phyloP scores from a whole-genome alignment of 441 rosid species.

The Kokia cookei region DNA sequence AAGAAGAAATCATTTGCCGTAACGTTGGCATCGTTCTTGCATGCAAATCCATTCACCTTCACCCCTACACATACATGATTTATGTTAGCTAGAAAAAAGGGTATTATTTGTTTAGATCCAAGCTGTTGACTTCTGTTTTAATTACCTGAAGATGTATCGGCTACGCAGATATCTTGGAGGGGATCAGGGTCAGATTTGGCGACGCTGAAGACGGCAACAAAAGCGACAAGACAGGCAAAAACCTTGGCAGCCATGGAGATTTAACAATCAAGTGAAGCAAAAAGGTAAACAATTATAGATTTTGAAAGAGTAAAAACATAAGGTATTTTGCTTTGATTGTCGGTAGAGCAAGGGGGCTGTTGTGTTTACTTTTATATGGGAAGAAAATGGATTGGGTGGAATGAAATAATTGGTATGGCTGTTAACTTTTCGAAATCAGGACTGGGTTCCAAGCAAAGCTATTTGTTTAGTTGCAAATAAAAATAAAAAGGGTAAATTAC shows the following conservation, averaged over 20 bases:
- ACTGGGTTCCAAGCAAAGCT: conserved; percentile 30
- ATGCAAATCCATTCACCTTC: conserved; percentile 69
- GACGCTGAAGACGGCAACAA: conserved; percentile 19
- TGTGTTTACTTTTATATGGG: background rate
- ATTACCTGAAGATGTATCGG: conserved; percentile 51
- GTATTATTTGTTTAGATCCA: background rate
- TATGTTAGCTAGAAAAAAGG: background rate
- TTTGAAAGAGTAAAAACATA: background rate
- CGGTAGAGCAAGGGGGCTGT: background rate
- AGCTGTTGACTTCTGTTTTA: background rate
- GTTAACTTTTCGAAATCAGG: background rate
- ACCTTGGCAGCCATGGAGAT: conserved; percentile 6
- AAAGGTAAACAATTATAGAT: no score
- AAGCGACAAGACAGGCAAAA: conserved; percentile 21
- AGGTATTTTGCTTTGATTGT: background rate
- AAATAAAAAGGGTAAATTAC: no score
- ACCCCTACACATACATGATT: conserved; percentile 19
- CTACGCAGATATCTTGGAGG: conserved; percentile 90
- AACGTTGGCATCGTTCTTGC: conserved; percentile 56
- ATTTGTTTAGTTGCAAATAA: background rate
- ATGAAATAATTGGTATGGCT: background rate
- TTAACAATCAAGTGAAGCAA: background rate
- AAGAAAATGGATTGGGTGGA: background rate
- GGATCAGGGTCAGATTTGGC: conserved; percentile 65
- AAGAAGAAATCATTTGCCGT: conserved; percentile 71